Percentiles rank a stretch among this genome's conserved stretches.
phyloP scores from a whole-genome alignment of 148 eudicot species.

The Chenopodium quinoa region DNA sequence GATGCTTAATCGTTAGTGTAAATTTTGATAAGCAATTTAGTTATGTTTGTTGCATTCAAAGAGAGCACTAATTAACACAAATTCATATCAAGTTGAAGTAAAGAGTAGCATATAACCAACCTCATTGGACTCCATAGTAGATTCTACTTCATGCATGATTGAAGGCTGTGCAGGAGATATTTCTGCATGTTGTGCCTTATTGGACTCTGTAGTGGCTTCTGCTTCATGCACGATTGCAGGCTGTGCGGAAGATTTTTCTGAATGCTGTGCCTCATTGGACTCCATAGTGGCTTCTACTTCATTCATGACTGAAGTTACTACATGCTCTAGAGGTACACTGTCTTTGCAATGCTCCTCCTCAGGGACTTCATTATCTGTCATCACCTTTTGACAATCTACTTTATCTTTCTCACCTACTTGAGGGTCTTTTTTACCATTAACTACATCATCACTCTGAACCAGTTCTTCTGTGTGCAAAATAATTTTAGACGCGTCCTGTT shows the following conservation, averaged over 20 bases:
- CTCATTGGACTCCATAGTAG: conserved; percentile 14
- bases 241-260: conserved; percentile 11
- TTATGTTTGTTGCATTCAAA: not conserved
- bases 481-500: conserved; percentile 13
- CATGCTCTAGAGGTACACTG: conserved; percentile 5
- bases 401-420: conserved; percentile 26
- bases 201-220: conserved; percentile 7
- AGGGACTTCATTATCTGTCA: conserved; percentile 22
- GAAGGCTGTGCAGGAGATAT: conserved; percentile 20
- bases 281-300: not conserved
- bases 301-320: conserved; percentile 3
- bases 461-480: conserved; percentile 12
- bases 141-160: not conserved
- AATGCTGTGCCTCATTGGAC: conserved; percentile 13
- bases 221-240: not conserved
- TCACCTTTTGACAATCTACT: conserved; percentile 18
- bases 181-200: not conserved
- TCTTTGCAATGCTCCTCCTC: conserved; percentile 19
- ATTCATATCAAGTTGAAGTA: not conserved
- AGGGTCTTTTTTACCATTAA: conserved; percentile 12
- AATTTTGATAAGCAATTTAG: not conserved
- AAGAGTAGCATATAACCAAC: conserved; percentile 2
- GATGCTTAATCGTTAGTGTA: not conserved
- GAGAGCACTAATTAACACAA: not conserved
- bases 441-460: not conserved